A percentile compares a stretch with the other conserved stretches of the same genome.
Evolutionary conservation across 2,329 filamentous ascomycete genomes (phyloP).

Genomic region (Clathrospora elynae): DNA sequence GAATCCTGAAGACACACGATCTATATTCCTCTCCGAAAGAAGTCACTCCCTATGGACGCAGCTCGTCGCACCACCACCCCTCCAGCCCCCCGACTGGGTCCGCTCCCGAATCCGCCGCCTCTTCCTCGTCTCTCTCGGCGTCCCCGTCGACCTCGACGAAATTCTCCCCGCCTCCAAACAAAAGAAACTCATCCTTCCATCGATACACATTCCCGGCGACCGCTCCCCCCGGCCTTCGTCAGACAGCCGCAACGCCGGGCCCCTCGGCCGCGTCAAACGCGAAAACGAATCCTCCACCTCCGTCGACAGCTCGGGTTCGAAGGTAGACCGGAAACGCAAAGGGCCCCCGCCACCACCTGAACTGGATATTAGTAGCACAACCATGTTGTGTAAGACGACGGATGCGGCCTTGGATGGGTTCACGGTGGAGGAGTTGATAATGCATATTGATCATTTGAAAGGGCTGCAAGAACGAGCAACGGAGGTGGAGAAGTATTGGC

Average conservation of each 20-base stretch:
- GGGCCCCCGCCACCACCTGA: slow-evolving; percentile 72
- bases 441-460: slow-evolving; percentile 72
- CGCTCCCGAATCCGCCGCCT: slow-evolving; percentile 91
- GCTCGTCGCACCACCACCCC: slow-evolving; percentile 88
- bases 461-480: slow-evolving; percentile 73
- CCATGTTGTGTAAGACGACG: slow-evolving; percentile 80
- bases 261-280: slow-evolving; percentile 47
- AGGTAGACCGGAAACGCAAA: slow-evolving; percentile 53
- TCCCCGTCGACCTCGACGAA: slow-evolving; percentile 95
- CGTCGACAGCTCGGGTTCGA: slow-evolving; percentile 46
- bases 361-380: slow-evolving; percentile 78
- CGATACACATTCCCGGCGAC: slow-evolving; percentile 58
- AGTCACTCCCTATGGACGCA: slow-evolving; percentile 95
- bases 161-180: slow-evolving; percentile 96
- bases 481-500: slow-evolving; percentile 85
- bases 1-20: slow-evolving; percentile 32
- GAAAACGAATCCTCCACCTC: slow-evolving; percentile 48
- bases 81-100: slow-evolving; percentile 97
- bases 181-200: slow-evolving; percentile 94
- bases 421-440: slow-evolving; percentile 74
- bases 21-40: slow-evolving; percentile 73
- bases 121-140: slow-evolving; percentile 93
- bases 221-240: slow-evolving; percentile 47
- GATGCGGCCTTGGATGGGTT: slow-evolving; percentile 80
- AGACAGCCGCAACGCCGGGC: slow-evolving; percentile 42